phyloP scores from a whole-genome alignment of 1,139 yeast species.

The Torulaspora globosa region DNA sequence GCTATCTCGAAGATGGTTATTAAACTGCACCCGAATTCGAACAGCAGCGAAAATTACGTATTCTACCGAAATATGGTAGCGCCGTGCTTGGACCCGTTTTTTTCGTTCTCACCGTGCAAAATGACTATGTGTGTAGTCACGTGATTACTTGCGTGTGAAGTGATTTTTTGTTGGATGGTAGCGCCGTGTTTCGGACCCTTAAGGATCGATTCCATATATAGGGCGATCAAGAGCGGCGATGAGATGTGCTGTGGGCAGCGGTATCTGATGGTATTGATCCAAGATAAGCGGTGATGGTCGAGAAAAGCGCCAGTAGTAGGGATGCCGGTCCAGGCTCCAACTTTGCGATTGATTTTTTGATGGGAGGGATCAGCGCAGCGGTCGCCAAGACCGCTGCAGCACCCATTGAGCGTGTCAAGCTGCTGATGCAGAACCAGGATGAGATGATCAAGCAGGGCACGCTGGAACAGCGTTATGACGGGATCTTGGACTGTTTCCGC shows the following conservation, averaged over 20 bases:
- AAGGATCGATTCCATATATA: too few relatives aligned
- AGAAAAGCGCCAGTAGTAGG: too few relatives aligned
- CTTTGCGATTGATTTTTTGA: conserved; percentile 48
- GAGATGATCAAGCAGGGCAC: conserved; percentile 83
- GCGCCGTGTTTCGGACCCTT: neutral
- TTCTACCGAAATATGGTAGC: neutral
- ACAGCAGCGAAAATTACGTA: neutral
- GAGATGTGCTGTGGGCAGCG: too few relatives aligned
- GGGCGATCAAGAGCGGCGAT: too few relatives aligned
- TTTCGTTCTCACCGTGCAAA: neutral
- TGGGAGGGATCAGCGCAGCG: conserved; percentile 87
- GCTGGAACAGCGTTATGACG: conserved; percentile 59
- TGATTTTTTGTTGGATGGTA: neutral
- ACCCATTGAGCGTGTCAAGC: conserved; percentile 79
- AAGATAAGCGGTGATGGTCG: too few relatives aligned
- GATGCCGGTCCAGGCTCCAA: conserved; percentile 2
- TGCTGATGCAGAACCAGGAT: conserved; percentile 77
- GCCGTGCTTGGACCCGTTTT: conserved; percentile 19
- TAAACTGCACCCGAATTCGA: conserved; percentile 1
- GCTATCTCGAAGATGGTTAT: neutral
- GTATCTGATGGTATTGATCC: too few relatives aligned
- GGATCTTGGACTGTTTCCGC: conserved; percentile 67
- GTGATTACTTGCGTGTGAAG: too few relatives aligned
- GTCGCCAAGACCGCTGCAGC: conserved; percentile 83
- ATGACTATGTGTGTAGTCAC: too few relatives aligned